phyloP scores from a whole-genome alignment of 129 eudicot species.

The Pseudognaphalium luteoalbum region DNA sequence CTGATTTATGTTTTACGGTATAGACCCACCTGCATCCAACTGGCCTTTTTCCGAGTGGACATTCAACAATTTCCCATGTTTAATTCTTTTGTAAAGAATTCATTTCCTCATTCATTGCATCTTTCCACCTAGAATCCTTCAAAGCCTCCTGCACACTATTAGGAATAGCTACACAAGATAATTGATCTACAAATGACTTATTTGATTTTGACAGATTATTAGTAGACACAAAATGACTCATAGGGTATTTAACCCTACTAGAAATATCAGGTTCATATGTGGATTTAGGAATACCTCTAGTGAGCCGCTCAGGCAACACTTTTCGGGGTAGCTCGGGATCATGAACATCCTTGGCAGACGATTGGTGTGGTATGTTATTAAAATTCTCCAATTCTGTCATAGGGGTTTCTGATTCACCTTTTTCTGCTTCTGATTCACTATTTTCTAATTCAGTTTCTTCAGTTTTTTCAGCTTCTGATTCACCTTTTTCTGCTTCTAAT shows the following conservation, averaged over 20 bases:
- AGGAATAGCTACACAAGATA: not conserved
- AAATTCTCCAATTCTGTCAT: not conserved
- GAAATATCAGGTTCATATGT: conserved; percentile 14
- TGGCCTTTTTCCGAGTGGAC: not conserved
- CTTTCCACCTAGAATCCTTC: not conserved
- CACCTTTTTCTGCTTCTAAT: too few species aligned
- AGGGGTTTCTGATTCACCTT: too few species aligned
- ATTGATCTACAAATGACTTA: conserved; percentile 19
- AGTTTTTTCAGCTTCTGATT: too few species aligned
- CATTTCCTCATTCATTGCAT: not conserved
- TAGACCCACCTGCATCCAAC: not conserved
- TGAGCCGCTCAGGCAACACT: not conserved
- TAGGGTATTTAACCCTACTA: conserved; percentile 17
- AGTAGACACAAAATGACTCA: conserved; percentile 7
- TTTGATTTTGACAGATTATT: conserved; percentile 1
- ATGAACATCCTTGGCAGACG: too few species aligned
- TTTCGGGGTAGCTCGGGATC: not conserved
- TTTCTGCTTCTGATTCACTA: too few species aligned
- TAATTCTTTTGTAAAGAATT: not conserved
- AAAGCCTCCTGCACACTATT: not conserved
- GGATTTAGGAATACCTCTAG: conserved; percentile 27
- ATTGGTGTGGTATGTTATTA: too few species aligned
- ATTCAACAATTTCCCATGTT: not conserved
- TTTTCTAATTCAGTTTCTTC: too few species aligned
- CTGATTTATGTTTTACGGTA: too few species aligned